Percentiles rank a stretch among this genome's conserved stretches.
phyloP scores from a whole-genome alignment of 1,139 yeast genomes.

The Blastobotrys elegans region DNA sequence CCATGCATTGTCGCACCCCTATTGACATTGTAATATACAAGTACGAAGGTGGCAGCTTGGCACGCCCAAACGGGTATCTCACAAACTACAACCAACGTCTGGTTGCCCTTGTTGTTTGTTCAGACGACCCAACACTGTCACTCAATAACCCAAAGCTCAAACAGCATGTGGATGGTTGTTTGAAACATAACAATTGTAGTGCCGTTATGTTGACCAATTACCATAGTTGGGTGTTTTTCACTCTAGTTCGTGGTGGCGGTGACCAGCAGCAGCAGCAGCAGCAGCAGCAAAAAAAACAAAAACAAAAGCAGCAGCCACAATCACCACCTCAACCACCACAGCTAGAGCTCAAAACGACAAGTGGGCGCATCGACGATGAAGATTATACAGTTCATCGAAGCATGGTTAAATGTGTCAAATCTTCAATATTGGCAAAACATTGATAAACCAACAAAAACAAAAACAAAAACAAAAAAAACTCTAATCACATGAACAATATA shows the following conservation, averaged over 20 bases:
- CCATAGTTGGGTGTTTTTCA: conserved; percentile 4
- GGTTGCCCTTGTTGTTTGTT: conserved; percentile 4
- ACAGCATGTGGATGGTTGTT: conserved; percentile 1
- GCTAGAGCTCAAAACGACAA: neutral
- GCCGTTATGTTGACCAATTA: conserved; percentile 8
- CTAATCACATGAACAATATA: neutral
- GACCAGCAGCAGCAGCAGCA: neutral
- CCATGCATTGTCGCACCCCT: neutral
- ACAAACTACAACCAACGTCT: neutral
- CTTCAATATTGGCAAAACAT: too few species aligned
- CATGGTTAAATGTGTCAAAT: conserved; percentile 4
- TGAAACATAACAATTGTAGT: neutral
- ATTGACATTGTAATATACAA: conserved; percentile 2
- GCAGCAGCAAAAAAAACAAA: too few species aligned
- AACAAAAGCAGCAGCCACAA: too few species aligned
- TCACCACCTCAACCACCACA: too few species aligned
- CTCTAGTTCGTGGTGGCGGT: neutral
- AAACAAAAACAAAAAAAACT: neutral
- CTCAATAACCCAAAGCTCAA: neutral
- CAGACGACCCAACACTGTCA: conserved; percentile 3
- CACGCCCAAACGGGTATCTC: conserved; percentile 4
- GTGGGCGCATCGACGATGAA: conserved; percentile 5
- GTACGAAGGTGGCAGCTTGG: conserved; percentile 5
- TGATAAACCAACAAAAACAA: too few species aligned
- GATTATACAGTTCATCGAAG: conserved; percentile 8